Evolutionary conservation across 306 rosid genomes (phyloP).

Genomic region (Pachyrhizus erosus): DNA sequence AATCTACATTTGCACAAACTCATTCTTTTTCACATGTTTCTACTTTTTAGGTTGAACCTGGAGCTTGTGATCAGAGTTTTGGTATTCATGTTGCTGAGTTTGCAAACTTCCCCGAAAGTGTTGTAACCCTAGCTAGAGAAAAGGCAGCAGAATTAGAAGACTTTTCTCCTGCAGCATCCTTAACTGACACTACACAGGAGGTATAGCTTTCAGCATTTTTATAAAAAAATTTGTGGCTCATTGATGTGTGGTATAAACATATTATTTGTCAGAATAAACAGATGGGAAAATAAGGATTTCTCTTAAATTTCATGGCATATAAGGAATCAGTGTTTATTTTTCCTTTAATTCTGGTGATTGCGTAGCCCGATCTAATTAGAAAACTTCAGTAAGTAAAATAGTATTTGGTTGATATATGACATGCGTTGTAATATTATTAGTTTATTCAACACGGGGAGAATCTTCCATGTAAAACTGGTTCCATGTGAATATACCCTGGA

Average conservation of each 20-base stretch:
- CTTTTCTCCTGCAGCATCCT: constrained; percentile 70
- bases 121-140: constrained; percentile 90
- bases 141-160: constrained; percentile 98
- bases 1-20: constrained; percentile 31
- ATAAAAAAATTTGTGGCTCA: constrained; percentile 21
- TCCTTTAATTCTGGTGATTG: constrained; percentile 21
- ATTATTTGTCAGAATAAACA: constrained; percentile 24
- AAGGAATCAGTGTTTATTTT: background rate
- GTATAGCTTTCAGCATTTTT: constrained; percentile 43
- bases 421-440: background rate
- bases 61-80: constrained; percentile 99
- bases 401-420: constrained; percentile 19
- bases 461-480: constrained; percentile 8
- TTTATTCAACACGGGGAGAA: constrained; percentile 27
- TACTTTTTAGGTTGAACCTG: constrained; percentile 86
- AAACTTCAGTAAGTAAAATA: background rate
- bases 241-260: constrained; percentile 33
- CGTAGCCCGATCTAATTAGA: constrained; percentile 9
- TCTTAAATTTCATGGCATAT: background rate
- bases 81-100: constrained; percentile 99
- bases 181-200: constrained; percentile 54
- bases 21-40: constrained; percentile 32
- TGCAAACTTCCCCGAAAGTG: constrained; percentile 94
- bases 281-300: background rate
- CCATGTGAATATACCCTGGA: background rate